Percentiles rank a stretch among this genome's conserved stretches.
These are phyloP conservation scores for Macrolepiota fuliginosa DNA, from an alignment of 768 basidiomycete genomes.

Conservation along the genomic window DNA sequence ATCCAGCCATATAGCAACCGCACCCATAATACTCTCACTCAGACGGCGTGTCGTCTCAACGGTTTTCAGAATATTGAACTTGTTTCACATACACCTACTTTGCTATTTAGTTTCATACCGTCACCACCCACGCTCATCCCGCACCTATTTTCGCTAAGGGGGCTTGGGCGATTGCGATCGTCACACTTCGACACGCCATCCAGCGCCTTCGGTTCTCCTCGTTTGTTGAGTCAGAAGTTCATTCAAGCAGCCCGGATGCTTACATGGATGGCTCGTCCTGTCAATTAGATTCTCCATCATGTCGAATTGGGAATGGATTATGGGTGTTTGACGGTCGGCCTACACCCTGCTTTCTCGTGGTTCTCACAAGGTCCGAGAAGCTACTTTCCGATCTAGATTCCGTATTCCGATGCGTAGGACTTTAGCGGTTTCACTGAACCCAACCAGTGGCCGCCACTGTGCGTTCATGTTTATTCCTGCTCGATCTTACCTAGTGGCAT, in stretches of 20 bases:
- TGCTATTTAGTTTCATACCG: neutral
- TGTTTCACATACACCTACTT: neutral
- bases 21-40: neutral
- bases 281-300: neutral
- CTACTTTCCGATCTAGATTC: neutral
- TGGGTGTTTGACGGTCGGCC: neutral
- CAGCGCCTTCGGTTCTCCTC: neutral
- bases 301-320: neutral
- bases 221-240: neutral
- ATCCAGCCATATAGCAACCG: neutral
- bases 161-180: neutral
- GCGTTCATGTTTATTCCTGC: neutral
- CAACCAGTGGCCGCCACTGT: neutral
- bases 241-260: neutral
- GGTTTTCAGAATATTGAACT: neutral
- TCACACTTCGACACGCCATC: neutral
- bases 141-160: neutral
- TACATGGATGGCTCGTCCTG: neutral
- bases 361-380: conserved; percentile 6
- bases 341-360: conserved; percentile 5
- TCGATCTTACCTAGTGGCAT: neutral
- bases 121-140: neutral
- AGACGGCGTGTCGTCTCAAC: neutral
- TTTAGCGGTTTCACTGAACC: neutral
- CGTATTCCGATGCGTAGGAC: neutral